Evolutionary conservation across 2,329 filamentous ascomycete genomes (phyloP).

Genomic region (Periconia sp.): DNA sequence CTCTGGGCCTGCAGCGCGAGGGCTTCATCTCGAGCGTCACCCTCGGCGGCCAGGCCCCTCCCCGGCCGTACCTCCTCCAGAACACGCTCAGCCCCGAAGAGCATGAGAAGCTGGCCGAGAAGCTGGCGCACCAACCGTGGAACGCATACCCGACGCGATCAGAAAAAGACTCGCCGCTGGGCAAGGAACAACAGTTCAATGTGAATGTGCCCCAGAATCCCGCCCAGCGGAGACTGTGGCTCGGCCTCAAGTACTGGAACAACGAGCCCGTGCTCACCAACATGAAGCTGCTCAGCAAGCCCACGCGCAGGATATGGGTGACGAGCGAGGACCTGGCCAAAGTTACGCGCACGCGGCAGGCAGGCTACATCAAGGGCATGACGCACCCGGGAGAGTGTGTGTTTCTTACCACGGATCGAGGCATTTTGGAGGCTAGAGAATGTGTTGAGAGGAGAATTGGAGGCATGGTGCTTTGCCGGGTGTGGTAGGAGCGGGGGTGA

Average conservation of each 20-base stretch:
- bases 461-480: slow-evolving; percentile 76
- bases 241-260: slow-evolving; percentile 88
- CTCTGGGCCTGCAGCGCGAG: slow-evolving; percentile 76
- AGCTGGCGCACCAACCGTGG: slow-evolving; percentile 46
- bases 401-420: slow-evolving; percentile 75
- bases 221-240: slow-evolving; percentile 75
- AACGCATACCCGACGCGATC: slow-evolving; percentile 25
- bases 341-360: slow-evolving; percentile 69
- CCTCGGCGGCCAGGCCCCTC: slow-evolving; percentile 65
- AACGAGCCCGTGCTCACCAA: slow-evolving; percentile 74
- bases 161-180: slow-evolving; percentile 6
- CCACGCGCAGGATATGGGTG: slow-evolving; percentile 71
- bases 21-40: slow-evolving; percentile 82
- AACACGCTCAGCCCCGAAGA: slow-evolving; percentile 29
- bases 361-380: slow-evolving; percentile 70
- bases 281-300: slow-evolving; percentile 69
- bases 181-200: slow-evolving; percentile 17
- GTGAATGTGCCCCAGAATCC: slow-evolving; percentile 59
- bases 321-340: slow-evolving; percentile 62
- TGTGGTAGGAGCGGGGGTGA: slow-evolving; percentile 39
- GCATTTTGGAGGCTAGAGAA: slow-evolving; percentile 79
- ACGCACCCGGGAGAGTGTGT: slow-evolving; percentile 78
- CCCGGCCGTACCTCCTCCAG: slow-evolving; percentile 37
- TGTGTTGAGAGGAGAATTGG: slow-evolving; percentile 78
- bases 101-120: slow-evolving; percentile 33